Evolutionary conservation across 495 filamentous ascomycete species (phyloP), one percentile per base, ranked within the genome.

Genomic region (Sporormia fimetaria): DNA sequence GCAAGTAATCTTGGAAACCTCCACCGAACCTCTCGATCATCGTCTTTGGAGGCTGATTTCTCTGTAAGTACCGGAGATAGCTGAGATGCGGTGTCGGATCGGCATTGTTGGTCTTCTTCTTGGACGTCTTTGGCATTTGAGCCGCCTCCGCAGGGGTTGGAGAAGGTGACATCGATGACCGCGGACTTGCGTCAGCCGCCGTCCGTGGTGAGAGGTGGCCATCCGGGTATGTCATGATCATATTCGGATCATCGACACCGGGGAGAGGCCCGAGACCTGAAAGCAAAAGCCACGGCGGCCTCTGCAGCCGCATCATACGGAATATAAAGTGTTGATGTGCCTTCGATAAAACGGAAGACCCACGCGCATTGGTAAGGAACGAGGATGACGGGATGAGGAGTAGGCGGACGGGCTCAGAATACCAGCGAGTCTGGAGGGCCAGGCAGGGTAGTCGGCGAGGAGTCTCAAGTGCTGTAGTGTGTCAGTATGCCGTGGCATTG

Each of bases 1-100:
- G 90, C 1, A 96, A 67, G 63, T 90, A 96, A 57, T 99, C 90
- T 47, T 99, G 92, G 52, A 83, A 88, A 6, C 81, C 83, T 8
- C 70, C 64, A 6, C 80, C 78, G 57, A 84, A 84, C 32, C 69
- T 64, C 57, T 87, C 82, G 24, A 87, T 68, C 4, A 62, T 61
- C 4, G 57, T 71, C 47, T 57, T 69, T 43, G 78, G 61, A 6
- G 83, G 80, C 52, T 95, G 88, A 26, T 82, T 77, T 28, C 78
- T 72, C 58, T 94, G 87, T 7, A 96, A 66, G 56, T 94, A 74
- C 29, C 78, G 71, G 24, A 99, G 65, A 57, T 96, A 96, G 2
- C 71, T 74, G 12, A 94, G 68, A 59, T 93, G 81, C 5, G 73
- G 70, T 0, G 72, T 73, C 0, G 70, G 69, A 37, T 83, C 75